Evolutionary conservation across 495 filamentous ascomycete species (phyloP).

Genomic region (Emericellopsis terricola): DNA sequence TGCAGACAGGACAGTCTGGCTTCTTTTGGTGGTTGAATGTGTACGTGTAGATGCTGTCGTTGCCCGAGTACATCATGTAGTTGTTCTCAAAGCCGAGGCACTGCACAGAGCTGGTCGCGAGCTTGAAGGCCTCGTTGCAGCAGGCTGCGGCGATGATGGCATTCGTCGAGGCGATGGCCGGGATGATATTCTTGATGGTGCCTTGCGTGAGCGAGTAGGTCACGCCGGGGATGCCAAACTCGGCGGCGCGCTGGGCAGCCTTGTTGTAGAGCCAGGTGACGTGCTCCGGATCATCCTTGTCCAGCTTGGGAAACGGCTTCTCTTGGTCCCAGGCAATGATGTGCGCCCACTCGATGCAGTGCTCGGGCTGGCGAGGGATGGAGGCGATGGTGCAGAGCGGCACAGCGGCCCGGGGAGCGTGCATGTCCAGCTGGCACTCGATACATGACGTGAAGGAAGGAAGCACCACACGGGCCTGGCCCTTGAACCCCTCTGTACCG

Average conservation of each 20-base stretch:
- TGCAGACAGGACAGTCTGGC: slow-evolving; percentile 86
- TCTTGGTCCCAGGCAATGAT: slow-evolving; percentile 55
- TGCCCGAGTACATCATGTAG: slow-evolving; percentile 99
- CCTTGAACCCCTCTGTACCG: slow-evolving; percentile 97
- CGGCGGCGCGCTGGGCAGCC: slow-evolving; percentile 56
- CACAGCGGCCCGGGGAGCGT: slow-evolving; percentile 82
- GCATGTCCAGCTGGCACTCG: slow-evolving; percentile 97
- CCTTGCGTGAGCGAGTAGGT: slow-evolving; percentile 96
- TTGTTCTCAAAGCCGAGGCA: slow-evolving; percentile 52
- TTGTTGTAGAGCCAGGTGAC: slow-evolving; percentile 93
- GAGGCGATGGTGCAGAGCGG: slow-evolving; percentile 93
- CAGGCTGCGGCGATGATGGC: slow-evolving; percentile 88
- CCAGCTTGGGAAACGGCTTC: slow-evolving; percentile 46
- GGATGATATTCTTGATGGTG: slow-evolving; percentile 98
- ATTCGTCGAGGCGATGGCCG: slow-evolving; percentile 94
- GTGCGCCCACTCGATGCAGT: slow-evolving; percentile 98
- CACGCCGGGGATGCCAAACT: slow-evolving; percentile 85
- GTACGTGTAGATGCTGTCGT: slow-evolving; percentile 90
- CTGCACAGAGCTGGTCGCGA: slow-evolving; percentile 65
- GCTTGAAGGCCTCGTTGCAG: slow-evolving; percentile 94
- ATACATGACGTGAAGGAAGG: slow-evolving; percentile 89
- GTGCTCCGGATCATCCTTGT: slow-evolving; percentile 93
- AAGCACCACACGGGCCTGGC: slow-evolving; percentile 82
- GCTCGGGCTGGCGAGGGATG: slow-evolving; percentile 91
- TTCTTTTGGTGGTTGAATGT: slow-evolving; percentile 89